Evolutionary conservation across 495 filamentous ascomycete genomes (phyloP).

Genomic region (Penicillium pancosmium): DNA sequence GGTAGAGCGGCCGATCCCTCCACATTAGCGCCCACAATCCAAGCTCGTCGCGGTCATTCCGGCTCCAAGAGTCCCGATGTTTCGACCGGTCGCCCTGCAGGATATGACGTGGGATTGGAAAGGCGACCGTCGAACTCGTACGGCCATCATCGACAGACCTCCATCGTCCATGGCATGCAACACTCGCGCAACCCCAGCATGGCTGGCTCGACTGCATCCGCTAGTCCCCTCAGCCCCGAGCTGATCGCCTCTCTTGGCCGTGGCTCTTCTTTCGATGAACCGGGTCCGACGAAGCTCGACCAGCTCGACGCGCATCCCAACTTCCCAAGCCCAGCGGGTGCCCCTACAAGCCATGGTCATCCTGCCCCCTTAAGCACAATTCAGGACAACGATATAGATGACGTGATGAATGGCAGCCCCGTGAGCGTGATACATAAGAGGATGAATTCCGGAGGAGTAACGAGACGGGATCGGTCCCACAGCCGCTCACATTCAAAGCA

Average conservation of each 20-base stretch:
- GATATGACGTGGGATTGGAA: slow-evolving; percentile 63
- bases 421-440: slow-evolving; percentile 36
- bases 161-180: slow-evolving; percentile 90
- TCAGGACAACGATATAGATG: slow-evolving; percentile 41
- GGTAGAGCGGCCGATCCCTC: slow-evolving; percentile 46
- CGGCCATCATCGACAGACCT: slow-evolving; percentile 90
- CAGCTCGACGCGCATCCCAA: slow-evolving; percentile 35
- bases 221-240: slow-evolving; percentile 82
- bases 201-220: slow-evolving; percentile 61
- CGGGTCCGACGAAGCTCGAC: slow-evolving; percentile 30
- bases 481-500: slow-evolving; percentile 83
- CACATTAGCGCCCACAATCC: slow-evolving; percentile 43
- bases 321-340: slow-evolving; percentile 27
- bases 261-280: slow-evolving; percentile 31
- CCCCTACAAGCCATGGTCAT: slow-evolving; percentile 25
- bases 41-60: slow-evolving; percentile 54
- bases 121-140: slow-evolving; percentile 72
- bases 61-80: slow-evolving; percentile 59
- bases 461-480: slow-evolving; percentile 71
- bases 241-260: slow-evolving; percentile 70
- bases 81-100: slow-evolving; percentile 40
- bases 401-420: slow-evolving; percentile 27
- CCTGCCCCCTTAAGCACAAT: slow-evolving; percentile 43
- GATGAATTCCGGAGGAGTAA: slow-evolving; percentile 59
- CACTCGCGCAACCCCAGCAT: slow-evolving; percentile 88